These are phyloP conservation scores for Vitis hybrid DNA, from an alignment of 177 flowering plant genomes.

Conservation along the genomic window DNA sequence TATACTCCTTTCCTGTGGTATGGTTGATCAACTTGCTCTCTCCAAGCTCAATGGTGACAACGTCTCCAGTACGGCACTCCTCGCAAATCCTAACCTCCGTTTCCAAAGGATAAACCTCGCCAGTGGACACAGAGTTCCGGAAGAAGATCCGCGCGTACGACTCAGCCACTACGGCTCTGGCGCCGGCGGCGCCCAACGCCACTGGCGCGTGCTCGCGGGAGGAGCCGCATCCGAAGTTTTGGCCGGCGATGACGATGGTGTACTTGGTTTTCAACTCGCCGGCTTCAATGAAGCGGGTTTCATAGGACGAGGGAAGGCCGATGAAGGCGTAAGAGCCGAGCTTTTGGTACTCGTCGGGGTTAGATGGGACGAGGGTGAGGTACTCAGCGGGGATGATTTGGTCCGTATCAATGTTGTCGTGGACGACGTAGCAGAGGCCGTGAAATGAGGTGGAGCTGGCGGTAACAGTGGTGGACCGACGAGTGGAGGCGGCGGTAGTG, in stretches of 20 bases:
- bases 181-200: slow-evolving; percentile 85
- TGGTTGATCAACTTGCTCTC: slow-evolving; percentile 70
- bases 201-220: slow-evolving; percentile 97
- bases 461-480: slow-evolving; percentile 13
- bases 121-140: slow-evolving; percentile 87
- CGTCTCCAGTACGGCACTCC: slow-evolving; percentile 84
- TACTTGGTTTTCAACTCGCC: slow-evolving; percentile 46
- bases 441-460: slow-evolving; percentile 52
- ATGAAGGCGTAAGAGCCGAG: slow-evolving; percentile 79
- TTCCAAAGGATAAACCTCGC: slow-evolving; percentile 87
- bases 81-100: slow-evolving; percentile 78
- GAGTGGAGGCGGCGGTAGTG: slow-evolving; percentile 14
- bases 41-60: slow-evolving; percentile 69
- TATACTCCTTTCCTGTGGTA: slow-evolving; percentile 78
- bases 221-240: slow-evolving; percentile 91
- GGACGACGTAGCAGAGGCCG: slow-evolving; percentile 82
- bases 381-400: slow-evolving; percentile 97
- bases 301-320: slow-evolving; percentile 69
- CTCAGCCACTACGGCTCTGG: slow-evolving; percentile 79
- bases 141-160: slow-evolving; percentile 91
- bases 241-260: slow-evolving; percentile 74
- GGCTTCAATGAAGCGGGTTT: slow-evolving; percentile 62
- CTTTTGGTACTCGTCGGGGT: slow-evolving; percentile 82
- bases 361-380: slow-evolving; percentile 90
- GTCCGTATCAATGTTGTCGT: slow-evolving; percentile 94